Evolutionary conservation across 2,329 filamentous ascomycete genomes (phyloP), one percentile per base, ranked within the genome.

Genomic region (Xenoacremonium recifei): DNA sequence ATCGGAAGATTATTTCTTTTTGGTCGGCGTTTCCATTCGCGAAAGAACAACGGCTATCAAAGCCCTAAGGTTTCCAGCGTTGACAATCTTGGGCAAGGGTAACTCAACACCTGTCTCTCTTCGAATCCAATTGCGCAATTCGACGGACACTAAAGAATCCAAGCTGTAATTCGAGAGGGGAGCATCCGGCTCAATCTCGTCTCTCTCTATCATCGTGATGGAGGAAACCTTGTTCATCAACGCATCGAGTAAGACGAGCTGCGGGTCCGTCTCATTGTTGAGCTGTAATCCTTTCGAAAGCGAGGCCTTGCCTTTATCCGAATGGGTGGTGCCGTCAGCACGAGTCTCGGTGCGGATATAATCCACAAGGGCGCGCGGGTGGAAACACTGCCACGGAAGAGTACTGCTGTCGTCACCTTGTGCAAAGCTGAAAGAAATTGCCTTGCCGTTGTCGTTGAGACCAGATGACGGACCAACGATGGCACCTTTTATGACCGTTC

Each of bases 161-260:
- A n/a, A n/a, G 35, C 42, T 38, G 35, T 38, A 45, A 11, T 42
- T 25, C 15, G 37, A 32, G 3, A 46, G 29, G 6, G 27, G 33
- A 4, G 35, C 18, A 17, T 36, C 21, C 20, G 43, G n/a, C n/a
- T 35, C 40, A 10, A 51, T 37, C 11, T 47, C 46, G 3, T 45
- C 40, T 5, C 21, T n/a, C n/a, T 47, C 43, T 6, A 50, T 42
- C 45, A 48, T 48, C 2, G 47, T 48, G 7, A 48, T 49, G 16
- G 35, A 27, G 10, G 44, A 42, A 11, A 49, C 41, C 31, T 48
- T 47, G n/a, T 25, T 35, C n/a, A 39, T 40, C 12, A 44, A 17
- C n/a, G 32, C 42, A 19, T 23, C 34, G 19, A 40, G 20, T 6
- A 44, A 25, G 20, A 17, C 31, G 9, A 21, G 17, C 33, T 39